Conservation (phyloP, 2,329 filamentous ascomycete genomes). For the Pseudogymnoascus verrucosus region DNA sequence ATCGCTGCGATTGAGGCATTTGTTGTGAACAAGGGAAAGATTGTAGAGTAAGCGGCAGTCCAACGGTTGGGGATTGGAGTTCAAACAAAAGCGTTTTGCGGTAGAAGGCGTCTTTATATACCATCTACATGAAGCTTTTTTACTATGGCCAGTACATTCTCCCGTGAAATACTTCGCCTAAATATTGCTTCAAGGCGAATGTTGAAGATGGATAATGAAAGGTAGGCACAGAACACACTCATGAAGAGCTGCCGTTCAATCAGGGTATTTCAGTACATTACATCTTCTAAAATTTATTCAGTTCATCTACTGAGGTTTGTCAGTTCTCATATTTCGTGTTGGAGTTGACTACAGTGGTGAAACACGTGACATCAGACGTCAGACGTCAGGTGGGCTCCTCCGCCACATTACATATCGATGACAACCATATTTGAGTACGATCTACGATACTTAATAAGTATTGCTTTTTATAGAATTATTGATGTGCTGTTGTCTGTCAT, state of each 20-base stretch:
- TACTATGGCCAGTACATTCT: not conserved
- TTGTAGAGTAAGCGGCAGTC: constrained; percentile 30
- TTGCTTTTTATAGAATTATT: constrained; percentile 4
- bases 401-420: constrained; percentile 9
- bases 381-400: not conserved
- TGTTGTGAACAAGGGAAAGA: constrained; percentile 86
- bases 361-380: not conserved
- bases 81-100: not conserved
- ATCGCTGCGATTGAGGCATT: constrained; percentile 82
- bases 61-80: not conserved
- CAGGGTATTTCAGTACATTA: not conserved
- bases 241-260: not conserved
- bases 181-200: not conserved
- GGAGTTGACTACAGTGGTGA: not conserved
- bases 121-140: not conserved
- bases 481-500: not conserved
- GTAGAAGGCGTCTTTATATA: constrained; percentile 8
- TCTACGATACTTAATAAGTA: not conserved
- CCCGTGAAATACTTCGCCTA: not conserved
- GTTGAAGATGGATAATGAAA: not conserved
- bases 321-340: not conserved
- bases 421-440: not conserved
- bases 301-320: not conserved
- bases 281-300: not conserved
- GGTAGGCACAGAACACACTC: not conserved